These are phyloP conservation scores for Picea abies DNA, from an alignment of 83 land plant species.

Conservation along the genomic window DNA sequence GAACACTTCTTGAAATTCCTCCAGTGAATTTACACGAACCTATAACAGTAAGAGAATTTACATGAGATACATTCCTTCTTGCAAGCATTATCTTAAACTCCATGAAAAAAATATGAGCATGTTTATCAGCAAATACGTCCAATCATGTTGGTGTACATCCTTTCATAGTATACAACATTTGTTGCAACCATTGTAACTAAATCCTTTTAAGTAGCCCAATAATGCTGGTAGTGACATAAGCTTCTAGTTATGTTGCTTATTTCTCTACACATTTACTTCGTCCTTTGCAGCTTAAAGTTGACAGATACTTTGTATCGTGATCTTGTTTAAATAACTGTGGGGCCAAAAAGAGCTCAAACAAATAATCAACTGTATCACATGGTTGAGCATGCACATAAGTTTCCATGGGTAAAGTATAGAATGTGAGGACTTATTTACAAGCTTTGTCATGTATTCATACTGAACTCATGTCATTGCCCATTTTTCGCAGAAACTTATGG, in stretches of 20 bases:
- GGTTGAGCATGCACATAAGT: neutral
- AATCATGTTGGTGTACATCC: neutral
- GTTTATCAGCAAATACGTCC: neutral
- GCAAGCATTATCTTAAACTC: neutral
- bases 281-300: neutral
- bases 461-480: neutral
- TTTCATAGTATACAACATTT: neutral
- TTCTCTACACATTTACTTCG: neutral
- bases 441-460: neutral
- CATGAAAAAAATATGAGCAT: neutral
- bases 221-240: neutral
- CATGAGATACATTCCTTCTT: neutral
- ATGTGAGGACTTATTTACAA: neutral
- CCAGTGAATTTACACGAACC: constrained; percentile 54
- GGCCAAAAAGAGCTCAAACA: neutral
- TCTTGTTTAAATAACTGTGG: neutral
- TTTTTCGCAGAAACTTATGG: too few relatives aligned
- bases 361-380: neutral
- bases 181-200: neutral
- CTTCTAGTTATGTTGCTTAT: neutral
- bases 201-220: neutral
- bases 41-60: constrained; percentile 21
- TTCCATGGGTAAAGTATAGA: neutral
- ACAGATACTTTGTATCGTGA: neutral
- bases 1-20: constrained; percentile 58